Evolutionary conservation across 768 basidiomycete genomes (phyloP), one percentile per base, ranked within the genome.

Genomic region (Auricularia sp.): DNA sequence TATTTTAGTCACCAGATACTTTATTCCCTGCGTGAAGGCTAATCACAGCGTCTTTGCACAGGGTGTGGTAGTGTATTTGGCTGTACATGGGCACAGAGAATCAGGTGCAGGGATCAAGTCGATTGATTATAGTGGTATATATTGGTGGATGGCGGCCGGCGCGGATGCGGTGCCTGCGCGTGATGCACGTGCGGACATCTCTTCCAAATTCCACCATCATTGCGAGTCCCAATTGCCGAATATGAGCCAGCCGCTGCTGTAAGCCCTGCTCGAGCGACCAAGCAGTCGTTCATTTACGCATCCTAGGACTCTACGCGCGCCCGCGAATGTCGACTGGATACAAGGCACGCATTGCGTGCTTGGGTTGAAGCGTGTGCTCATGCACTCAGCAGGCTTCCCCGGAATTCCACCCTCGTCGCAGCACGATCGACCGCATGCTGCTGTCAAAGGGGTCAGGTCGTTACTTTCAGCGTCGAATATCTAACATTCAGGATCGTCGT

Each of bases 271-370:
- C 56, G 7, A 23, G 16, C 33, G 39, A 34, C 7, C 36, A 12
- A 8, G 34, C 21, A 5, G 16, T 42, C 21, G 61, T 23, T 62
- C 35, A 39, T 29, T 29, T 29, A 36, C 43, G 43, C 36, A 36
- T 47, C 61, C 6, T 67, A 93, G 91, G 72, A 90, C 86, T 51
- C 80, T 93, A 67, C 87, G 90, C 66, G 90, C 91, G 8, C 91
- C 91, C 59, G 91, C 91, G 53, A 91, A 93, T 77, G 87, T 91
- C 72, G 91, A 93, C 70, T 93, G 91, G 72, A 88, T 93, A 5
- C 85, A 88, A 71, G 91, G 91, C 87, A 68, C 66, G 81, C 73
- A 60, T 58, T 35, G 23, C 42, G 35, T 35, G 36, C 36, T 54
- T 10, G 34, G 14, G 51, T 53, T 54, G 65, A 39, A 64, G 23